Conservation (phyloP, 1,284 basidiomycete species). For the Marasmius fiardii region DNA sequence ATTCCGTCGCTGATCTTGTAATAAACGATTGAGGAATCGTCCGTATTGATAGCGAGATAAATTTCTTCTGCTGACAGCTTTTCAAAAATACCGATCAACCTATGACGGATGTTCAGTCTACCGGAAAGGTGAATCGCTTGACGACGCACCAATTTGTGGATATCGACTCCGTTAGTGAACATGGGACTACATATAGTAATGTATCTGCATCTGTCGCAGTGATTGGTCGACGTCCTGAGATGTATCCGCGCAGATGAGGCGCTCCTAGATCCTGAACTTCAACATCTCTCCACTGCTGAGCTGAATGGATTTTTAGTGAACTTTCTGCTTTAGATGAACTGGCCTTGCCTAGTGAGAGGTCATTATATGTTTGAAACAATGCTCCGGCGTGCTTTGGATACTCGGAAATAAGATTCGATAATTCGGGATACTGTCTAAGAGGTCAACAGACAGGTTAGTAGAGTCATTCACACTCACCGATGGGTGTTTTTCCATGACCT, state of each 20-base stretch:
- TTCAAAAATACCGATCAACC: constrained; percentile 56
- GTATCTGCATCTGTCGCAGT: constrained; percentile 33
- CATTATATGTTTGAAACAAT: constrained; percentile 62
- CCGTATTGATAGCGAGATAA: constrained; percentile 67
- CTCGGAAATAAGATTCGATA: constrained; percentile 38
- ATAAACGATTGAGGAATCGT: constrained; percentile 79
- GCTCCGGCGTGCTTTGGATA: constrained; percentile 50
- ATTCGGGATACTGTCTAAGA: constrained; percentile 27
- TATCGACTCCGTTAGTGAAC: constrained; percentile 60
- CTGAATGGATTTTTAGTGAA: constrained; percentile 30
- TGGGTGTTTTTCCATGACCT: constrained; percentile 32
- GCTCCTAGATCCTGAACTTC: constrained; percentile 55
- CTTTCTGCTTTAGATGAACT: background rate
- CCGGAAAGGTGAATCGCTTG: background rate
- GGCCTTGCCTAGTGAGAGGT: constrained; percentile 42
- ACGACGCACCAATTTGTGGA: constrained; percentile 40
- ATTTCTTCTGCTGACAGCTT: constrained; percentile 47
- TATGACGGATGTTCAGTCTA: constrained; percentile 20
- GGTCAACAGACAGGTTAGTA: background rate
- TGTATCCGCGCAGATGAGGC: constrained; percentile 49
- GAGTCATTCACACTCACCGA: constrained; percentile 21
- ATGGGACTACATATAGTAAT: constrained; percentile 58
- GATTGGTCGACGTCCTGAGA: constrained; percentile 56
- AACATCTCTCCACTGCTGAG: constrained; percentile 67
- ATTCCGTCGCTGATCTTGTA: constrained; percentile 76